Evolutionary conservation across 768 basidiomycete species (phyloP), one percentile per base, ranked within the genome.

Genomic region (Termitomyces sp.): DNA sequence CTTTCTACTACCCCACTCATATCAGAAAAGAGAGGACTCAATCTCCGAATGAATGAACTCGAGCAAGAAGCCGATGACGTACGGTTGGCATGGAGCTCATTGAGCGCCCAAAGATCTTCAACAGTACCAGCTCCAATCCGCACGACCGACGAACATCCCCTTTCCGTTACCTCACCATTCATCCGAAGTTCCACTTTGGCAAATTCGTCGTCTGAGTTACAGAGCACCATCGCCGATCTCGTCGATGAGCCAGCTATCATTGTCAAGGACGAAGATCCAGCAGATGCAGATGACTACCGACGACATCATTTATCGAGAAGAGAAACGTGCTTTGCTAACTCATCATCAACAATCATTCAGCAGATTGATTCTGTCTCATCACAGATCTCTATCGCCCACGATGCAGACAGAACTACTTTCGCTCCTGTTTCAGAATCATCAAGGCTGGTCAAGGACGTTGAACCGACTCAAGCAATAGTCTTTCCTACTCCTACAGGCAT

Each of bases 1-100:
- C 7, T 16, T 13, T 27, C 44, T n/a, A 24, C 45, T 30, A 10
- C 18, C 26, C 20, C n/a, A 20, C n/a, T 40, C 4, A 1, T n/a
- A 27, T 5, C 12, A 10, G 56, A 45, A 30, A n/a, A 12, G n/a
- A 33, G 32, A 32, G 56, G 5, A 7, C 12, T 48, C 6, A 42
- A n/a, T 27, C 37, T 6, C 12, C 22, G 24, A 40, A 39, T 60
- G 33, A 40, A 20, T 8, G 59, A 60, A 33, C 51, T 60, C 5
- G 59, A 60, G 37, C 55, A 27, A 42, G 55, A 56, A 20, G 55
- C 59, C 20, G 37, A 53, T 44, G 59, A 56, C 30, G 59, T 39
- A 16, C 50, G 45, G 12, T 34, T 51, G 22, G 59, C 55, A 26
- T 60, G 59, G 59, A 48, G 55, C 3, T 56, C 24, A 27, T 14